Conservation (phyloP, 352 stramenopile genomes). For the Globisporangium spiculum region DNA sequence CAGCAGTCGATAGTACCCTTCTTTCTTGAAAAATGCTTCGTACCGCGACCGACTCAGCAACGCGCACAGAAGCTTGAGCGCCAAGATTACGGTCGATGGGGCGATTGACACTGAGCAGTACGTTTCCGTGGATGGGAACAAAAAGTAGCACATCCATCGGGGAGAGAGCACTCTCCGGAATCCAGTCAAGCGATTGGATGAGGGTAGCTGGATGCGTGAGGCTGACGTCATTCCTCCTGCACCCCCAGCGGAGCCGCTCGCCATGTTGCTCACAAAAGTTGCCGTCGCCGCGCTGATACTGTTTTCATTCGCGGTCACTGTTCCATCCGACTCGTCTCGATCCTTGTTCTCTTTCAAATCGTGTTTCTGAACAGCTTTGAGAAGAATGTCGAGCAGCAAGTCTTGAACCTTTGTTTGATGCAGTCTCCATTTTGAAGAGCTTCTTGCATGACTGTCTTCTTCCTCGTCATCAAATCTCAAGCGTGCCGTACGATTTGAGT, state of each 20-base stretch:
- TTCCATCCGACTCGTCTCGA: conserved; percentile 29
- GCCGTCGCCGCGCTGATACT: conserved; percentile 1
- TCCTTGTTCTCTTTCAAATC: conserved; percentile 70
- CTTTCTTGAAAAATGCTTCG: conserved; percentile 54
- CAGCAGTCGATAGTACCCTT: conserved; percentile 68
- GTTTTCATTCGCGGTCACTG: conserved; percentile 14
- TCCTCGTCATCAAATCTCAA: conserved; percentile 1
- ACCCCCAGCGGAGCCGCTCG: not conserved
- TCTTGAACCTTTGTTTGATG: conserved; percentile 55
- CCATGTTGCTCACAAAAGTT: conserved; percentile 10
- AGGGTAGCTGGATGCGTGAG: conserved; percentile 48
- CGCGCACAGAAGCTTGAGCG: conserved; percentile 44
- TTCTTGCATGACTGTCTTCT: not conserved
- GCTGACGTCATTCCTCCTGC: conserved; percentile 9
- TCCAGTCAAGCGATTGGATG: conserved; percentile 38
- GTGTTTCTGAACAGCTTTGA: conserved; percentile 70
- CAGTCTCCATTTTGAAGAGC: conserved; percentile 9
- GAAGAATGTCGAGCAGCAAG: conserved; percentile 56
- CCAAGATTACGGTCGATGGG: conserved; percentile 50
- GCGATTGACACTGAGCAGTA: conserved; percentile 23
- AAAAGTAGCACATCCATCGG: conserved; percentile 64
- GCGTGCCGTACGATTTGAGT: not conserved
- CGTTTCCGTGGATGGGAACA: conserved; percentile 32
- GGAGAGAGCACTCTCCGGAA: conserved; percentile 62
- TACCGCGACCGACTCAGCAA: conserved; percentile 48